Conservation (phyloP, 495 filamentous ascomycete species). For the Penicillium lividum region DNA sequence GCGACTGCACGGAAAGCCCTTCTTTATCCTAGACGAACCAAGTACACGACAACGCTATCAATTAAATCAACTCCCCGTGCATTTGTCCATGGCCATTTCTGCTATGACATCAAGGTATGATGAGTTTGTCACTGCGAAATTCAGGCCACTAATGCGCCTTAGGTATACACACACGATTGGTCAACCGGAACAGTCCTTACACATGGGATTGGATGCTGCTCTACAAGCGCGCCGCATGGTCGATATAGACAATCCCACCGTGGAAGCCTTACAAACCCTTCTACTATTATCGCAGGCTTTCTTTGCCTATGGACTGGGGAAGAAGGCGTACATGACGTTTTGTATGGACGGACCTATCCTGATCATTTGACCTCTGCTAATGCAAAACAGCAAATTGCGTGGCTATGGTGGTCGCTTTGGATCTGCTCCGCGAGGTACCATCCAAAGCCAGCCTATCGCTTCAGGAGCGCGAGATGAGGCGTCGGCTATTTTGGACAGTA, state of each 20-base stretch:
- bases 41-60: slow-evolving; percentile 66
- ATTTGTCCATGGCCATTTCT: slow-evolving; percentile 69
- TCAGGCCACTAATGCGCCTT: slow-evolving; percentile 11
- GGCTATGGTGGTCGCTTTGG: slow-evolving; percentile 77
- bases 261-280: slow-evolving; percentile 73
- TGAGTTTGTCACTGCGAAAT: not conserved
- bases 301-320: slow-evolving; percentile 75
- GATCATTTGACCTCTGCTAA: slow-evolving; percentile 2
- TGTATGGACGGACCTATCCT: slow-evolving; percentile 46
- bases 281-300: slow-evolving; percentile 74
- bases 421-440: slow-evolving; percentile 71
- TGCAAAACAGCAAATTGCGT: slow-evolving; percentile 63
- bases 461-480: slow-evolving; percentile 68
- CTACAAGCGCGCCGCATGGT: slow-evolving; percentile 64
- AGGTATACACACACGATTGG: slow-evolving; percentile 63
- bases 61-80: slow-evolving; percentile 62
- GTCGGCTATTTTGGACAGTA: slow-evolving; percentile 80
- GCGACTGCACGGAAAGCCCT: slow-evolving; percentile 76
- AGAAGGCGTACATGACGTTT: slow-evolving; percentile 82
- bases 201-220: slow-evolving; percentile 66
- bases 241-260: slow-evolving; percentile 75
- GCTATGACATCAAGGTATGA: slow-evolving; percentile 68
- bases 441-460: slow-evolving; percentile 54
- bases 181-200: slow-evolving; percentile 59
- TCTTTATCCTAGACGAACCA: slow-evolving; percentile 73